A percentile compares a stretch with the other conserved stretches of the same genome.
phyloP scores from a whole-genome alignment of 441 rosid species.

The Flueggea neowawraea region DNA sequence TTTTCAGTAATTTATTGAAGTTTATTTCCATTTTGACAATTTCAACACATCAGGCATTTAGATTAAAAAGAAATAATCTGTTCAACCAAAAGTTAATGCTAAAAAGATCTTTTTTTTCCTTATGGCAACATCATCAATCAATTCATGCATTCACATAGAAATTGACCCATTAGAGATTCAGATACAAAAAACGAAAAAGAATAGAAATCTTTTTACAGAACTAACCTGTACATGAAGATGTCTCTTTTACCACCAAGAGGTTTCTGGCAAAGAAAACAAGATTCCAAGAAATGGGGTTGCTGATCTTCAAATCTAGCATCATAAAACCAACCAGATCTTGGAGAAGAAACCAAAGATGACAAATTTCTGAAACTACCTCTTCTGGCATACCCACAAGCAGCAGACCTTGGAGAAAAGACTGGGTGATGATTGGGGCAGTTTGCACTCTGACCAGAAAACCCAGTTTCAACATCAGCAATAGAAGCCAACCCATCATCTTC shows the following conservation, averaged over 20 bases:
- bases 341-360: conserved; percentile 22
- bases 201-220: conserved; percentile 10
- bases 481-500: conserved; percentile 63
- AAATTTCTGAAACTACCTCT: conserved; percentile 27
- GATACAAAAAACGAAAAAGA: too few relatives aligned
- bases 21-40: too few relatives aligned
- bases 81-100: too few relatives aligned
- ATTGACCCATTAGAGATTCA: not conserved
- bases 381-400: conserved; percentile 24
- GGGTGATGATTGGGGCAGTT: conserved; percentile 4
- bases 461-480: conserved; percentile 48
- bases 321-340: conserved; percentile 39
- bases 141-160: not conserved
- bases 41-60: too few relatives aligned
- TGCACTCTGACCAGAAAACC: conserved; percentile 32
- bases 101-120: too few relatives aligned
- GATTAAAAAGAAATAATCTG: too few relatives aligned
- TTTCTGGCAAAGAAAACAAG: conserved; percentile 71
- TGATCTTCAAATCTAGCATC: conserved; percentile 52
- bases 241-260: conserved; percentile 61
- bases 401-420: conserved; percentile 27
- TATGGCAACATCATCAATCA: not conserved
- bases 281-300: conserved; percentile 65
- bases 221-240: conserved; percentile 91
- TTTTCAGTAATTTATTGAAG: not conserved